Conservation (phyloP, 768 basidiomycete genomes). For the Sarcomyxa edulis region DNA sequence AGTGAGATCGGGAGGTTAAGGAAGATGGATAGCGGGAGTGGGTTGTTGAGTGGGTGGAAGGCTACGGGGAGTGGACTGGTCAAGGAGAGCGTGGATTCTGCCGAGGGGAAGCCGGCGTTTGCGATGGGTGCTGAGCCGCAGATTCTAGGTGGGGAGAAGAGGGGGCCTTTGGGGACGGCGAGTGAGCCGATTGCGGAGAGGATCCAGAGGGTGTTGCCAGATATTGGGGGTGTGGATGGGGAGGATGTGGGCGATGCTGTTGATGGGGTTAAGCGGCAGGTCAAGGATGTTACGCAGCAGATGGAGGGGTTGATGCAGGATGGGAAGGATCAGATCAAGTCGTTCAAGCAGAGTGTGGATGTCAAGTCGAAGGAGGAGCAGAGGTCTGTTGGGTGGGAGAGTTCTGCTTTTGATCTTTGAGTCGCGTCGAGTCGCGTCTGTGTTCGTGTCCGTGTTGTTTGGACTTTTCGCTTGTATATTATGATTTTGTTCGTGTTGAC, state of each 20-base stretch:
- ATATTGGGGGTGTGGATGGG: conserved; percentile 10
- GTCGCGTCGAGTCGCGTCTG: too few species aligned
- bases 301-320: conserved; percentile 25
- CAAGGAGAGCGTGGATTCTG: conserved; percentile 32
- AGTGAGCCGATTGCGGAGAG: conserved; percentile 36
- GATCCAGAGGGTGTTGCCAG: conserved; percentile 20
- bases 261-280: conserved; percentile 17
- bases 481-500: too few species aligned
- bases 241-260: conserved; percentile 4
- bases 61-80: conserved; percentile 65
- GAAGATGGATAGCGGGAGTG: conserved; percentile 25
- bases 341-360: conserved; percentile 39
- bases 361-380: conserved; percentile 34
- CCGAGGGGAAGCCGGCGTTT: conserved; percentile 29
- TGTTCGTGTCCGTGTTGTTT: too few species aligned
- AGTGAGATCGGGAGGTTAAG: conserved; percentile 61
- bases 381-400: conserved; percentile 40
- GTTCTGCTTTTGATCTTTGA: conserved; percentile 38
- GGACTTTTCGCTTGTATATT: too few species aligned
- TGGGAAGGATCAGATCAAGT: conserved; percentile 28
- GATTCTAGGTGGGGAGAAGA: conserved; percentile 62
- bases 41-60: conserved; percentile 33
- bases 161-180: conserved; percentile 55
- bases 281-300: conserved; percentile 16
- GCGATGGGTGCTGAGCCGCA: conserved; percentile 75